Percentiles rank a stretch among this genome's conserved stretches.
Conservation (phyloP, 805 yeast genomes). For the Danielozyma ontarioensis region DNA sequence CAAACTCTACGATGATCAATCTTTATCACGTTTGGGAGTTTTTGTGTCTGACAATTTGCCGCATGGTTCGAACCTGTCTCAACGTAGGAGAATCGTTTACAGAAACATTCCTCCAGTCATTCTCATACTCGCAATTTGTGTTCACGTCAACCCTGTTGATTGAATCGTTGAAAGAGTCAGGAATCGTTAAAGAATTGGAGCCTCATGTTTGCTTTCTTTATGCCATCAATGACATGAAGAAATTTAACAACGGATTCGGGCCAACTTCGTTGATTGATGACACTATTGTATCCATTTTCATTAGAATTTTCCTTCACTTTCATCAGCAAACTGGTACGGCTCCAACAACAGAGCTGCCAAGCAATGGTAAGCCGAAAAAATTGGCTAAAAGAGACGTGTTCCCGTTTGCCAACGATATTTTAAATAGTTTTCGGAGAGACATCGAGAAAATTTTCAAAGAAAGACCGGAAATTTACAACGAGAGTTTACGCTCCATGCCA, state of each 20-base stretch:
- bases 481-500: constrained; percentile 1
- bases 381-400: constrained; percentile 39
- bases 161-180: constrained; percentile 19
- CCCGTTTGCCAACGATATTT: constrained; percentile 33
- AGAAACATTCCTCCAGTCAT: constrained; percentile 44
- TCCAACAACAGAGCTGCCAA: constrained; percentile 19
- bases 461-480: constrained; percentile 27
- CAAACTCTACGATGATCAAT: constrained; percentile 70
- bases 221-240: constrained; percentile 56
- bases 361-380: constrained; percentile 25
- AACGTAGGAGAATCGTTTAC: constrained; percentile 26
- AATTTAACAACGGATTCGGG: constrained; percentile 76
- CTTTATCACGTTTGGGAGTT: constrained; percentile 64
- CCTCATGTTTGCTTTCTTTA: constrained; percentile 39
- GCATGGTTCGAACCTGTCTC: constrained; percentile 43
- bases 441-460: constrained; percentile 27
- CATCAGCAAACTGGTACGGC: constrained; percentile 4
- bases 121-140: constrained; percentile 41
- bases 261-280: constrained; percentile 75
- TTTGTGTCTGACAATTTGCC: constrained; percentile 47
- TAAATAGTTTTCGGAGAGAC: constrained; percentile 21
- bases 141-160: constrained; percentile 26
- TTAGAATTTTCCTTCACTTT: constrained; percentile 39
- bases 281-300: constrained; percentile 55
- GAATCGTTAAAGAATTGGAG: constrained; percentile 33